Evolutionary conservation across 345 rosid species (phyloP).

Genomic region (Salix exigua): DNA sequence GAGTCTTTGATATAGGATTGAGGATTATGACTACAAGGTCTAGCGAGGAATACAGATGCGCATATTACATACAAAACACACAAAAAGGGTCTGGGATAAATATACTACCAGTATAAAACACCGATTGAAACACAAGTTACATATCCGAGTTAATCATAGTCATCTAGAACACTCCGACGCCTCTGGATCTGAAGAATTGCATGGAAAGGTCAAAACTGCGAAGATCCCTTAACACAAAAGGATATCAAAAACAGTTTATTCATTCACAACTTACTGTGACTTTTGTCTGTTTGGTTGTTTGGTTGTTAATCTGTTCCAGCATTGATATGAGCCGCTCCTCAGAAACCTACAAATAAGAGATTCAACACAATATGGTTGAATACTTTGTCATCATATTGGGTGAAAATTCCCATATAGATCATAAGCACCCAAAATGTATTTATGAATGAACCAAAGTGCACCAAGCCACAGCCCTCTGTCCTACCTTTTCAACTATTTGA

Average conservation of each 20-base stretch:
- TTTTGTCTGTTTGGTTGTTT: constrained; percentile 84
- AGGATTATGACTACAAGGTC: neutral
- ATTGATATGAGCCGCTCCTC: constrained; percentile 85
- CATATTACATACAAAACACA: neutral
- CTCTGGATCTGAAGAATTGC: constrained; percentile 73
- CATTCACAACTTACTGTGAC: constrained; percentile 57
- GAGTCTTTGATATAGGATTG: neutral
- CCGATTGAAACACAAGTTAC: neutral
- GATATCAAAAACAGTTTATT: neutral
- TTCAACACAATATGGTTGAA: neutral
- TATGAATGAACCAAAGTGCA: neutral
- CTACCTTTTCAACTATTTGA: constrained; percentile 89
- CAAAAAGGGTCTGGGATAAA: neutral
- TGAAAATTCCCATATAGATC: neutral
- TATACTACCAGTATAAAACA: neutral
- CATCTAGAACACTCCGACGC: constrained; percentile 80
- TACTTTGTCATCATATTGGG: neutral
- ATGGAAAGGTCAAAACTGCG: neutral
- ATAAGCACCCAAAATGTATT: neutral
- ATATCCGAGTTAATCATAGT: constrained; percentile 57
- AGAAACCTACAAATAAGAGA: constrained; percentile 49
- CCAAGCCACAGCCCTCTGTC: neutral
- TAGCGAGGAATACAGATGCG: neutral
- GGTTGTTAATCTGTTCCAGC: constrained; percentile 91
- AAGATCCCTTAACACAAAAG: neutral